These are phyloP conservation scores for Boletus tomentosulus DNA, from an alignment of 768 basidiomycete species.

Conservation along the genomic window DNA sequence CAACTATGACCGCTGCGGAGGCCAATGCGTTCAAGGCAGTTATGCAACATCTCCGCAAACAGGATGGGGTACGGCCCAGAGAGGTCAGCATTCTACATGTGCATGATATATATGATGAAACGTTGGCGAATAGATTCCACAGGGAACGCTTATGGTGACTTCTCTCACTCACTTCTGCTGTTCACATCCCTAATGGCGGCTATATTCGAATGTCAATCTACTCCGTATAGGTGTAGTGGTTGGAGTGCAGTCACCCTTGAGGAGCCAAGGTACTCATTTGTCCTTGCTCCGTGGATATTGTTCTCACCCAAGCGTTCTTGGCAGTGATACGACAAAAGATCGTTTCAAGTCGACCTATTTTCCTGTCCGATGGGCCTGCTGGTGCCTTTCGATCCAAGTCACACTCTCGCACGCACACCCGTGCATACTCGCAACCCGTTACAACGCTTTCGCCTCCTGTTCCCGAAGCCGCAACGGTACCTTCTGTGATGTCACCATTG, in stretches of 20 bases:
- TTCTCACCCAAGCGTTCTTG: constrained; percentile 8
- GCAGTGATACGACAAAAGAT: constrained; percentile 74
- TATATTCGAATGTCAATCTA: constrained; percentile 80
- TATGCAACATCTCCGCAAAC: constrained; percentile 54
- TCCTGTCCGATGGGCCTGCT: constrained; percentile 42
- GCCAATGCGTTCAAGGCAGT: constrained; percentile 55
- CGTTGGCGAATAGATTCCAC: constrained; percentile 42
- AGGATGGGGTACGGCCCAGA: constrained; percentile 69
- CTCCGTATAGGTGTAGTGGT: constrained; percentile 82
- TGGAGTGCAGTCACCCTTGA: constrained; percentile 73
- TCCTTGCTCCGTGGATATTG: constrained; percentile 5
- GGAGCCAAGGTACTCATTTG: constrained; percentile 51
- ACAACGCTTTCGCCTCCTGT: constrained; percentile 21
- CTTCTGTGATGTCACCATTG: constrained; percentile 71
- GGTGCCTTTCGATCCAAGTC: constrained; percentile 26
- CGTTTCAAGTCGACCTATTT: constrained; percentile 72
- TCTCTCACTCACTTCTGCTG: constrained; percentile 85
- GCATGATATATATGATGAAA: constrained; percentile 1
- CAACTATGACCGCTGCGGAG: constrained; percentile 39
- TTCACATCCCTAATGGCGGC: constrained; percentile 65
- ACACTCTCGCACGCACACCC: constrained; percentile 28
- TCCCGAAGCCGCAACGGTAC: constrained; percentile 21
- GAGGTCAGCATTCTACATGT: constrained; percentile 37
- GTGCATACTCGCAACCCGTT: constrained; percentile 27
- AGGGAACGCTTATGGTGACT: constrained; percentile 74